A percentile compares a stretch with the other conserved stretches of the same genome.
These are phyloP conservation scores for Penicillium crystallinum DNA, from an alignment of 495 filamentous ascomycete genomes.

Conservation along the genomic window DNA sequence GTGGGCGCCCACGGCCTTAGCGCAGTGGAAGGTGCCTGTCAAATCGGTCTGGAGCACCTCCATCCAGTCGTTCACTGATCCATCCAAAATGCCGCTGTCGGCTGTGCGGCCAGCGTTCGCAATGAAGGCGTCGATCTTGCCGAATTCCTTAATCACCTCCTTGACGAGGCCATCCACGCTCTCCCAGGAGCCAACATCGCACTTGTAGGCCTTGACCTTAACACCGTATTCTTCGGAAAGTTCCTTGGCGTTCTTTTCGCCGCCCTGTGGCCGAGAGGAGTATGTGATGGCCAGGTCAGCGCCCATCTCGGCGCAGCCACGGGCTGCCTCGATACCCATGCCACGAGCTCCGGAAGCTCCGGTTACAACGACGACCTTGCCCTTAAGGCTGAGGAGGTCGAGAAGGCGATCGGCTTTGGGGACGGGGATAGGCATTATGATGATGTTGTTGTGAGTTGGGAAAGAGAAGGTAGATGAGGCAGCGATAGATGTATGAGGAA, in stretches of 20 bases:
- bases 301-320: slow-evolving; percentile 67
- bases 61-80: slow-evolving; percentile 58
- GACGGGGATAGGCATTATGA: slow-evolving; percentile 49
- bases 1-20: slow-evolving; percentile 58
- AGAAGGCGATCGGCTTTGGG: slow-evolving; percentile 52
- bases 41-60: slow-evolving; percentile 63
- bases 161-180: slow-evolving; percentile 46
- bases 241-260: slow-evolving; percentile 61
- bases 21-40: slow-evolving; percentile 64
- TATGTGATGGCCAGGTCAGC: slow-evolving; percentile 67
- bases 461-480: neutral
- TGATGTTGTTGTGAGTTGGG: neutral
- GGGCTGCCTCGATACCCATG: slow-evolving; percentile 70
- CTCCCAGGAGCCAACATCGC: slow-evolving; percentile 47
- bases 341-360: slow-evolving; percentile 64
- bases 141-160: slow-evolving; percentile 55
- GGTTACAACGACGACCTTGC: slow-evolving; percentile 67
- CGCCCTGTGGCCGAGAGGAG: slow-evolving; percentile 53
- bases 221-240: slow-evolving; percentile 55
- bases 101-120: slow-evolving; percentile 66
- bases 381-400: slow-evolving; percentile 67
- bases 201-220: slow-evolving; percentile 65
- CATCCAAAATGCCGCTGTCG: slow-evolving; percentile 57
- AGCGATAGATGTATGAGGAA: neutral
- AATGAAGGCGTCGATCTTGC: slow-evolving; percentile 62